Evolutionary conservation across 192 early-diverging fungal genomes (phyloP), one percentile per base, ranked within the genome.

Genomic region (Chytriomyces confervae): DNA sequence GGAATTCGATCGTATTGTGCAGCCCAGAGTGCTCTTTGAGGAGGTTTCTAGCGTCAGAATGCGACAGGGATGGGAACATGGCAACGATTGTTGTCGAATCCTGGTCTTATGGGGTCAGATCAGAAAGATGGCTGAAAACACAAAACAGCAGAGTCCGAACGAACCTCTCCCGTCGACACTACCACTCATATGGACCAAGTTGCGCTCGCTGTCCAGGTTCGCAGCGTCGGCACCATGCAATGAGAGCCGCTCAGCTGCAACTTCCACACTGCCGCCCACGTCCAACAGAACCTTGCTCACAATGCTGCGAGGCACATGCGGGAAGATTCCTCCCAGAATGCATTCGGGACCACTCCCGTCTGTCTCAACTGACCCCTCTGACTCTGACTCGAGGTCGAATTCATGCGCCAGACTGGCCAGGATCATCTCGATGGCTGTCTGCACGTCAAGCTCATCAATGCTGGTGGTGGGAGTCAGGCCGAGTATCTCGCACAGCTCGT

Each of bases 1-100:
- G 70, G 62, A 72, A 50, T 23, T 61, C 61, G 51, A 79, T 72
- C 7, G 77, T 73, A 10, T 65, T 63, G 77, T 79, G 77, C 43
- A 79, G 63, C 7, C 77, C 77, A 18, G 69, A 69, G 49, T 71
- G 69, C 45, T 20, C 7, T 13, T 51, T 63, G 36, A 79, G 69
- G 16, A 79, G 77, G 6, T 49, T 24, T 24, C 45, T 61, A 13
- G 62, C 47, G 18, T 67, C 53, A 6, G 29, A 36, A 45, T 62
- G 9, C 10, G 68, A 51, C 7, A 62, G 61, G 48, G 57, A 18
- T 6, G 69, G 69, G 46, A 79, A 79, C 69, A 79, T 79, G 23
- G 27, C 53, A 7, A 13, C 9, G 69, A 79, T 13, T 5, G 69
- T 62, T 9, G 63, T 47, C 11, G 66, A 23, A 43, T 79, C 77